Evolutionary conservation across 2,329 filamentous ascomycete genomes (phyloP).

Genomic region (Kalmusia sp.): DNA sequence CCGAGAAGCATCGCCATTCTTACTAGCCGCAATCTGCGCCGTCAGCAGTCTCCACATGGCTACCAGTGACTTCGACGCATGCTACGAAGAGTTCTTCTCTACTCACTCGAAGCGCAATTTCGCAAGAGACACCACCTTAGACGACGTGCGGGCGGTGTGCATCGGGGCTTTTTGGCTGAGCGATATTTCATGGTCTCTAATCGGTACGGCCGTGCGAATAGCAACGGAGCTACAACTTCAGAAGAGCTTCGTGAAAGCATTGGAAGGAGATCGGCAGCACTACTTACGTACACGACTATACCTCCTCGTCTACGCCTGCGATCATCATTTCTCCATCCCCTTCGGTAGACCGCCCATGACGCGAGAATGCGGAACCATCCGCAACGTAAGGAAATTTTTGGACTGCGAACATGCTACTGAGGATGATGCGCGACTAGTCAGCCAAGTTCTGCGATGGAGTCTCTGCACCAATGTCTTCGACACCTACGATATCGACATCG

Average conservation of each 20-base stretch:
- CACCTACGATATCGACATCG: background rate
- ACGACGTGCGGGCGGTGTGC: slow-evolving; percentile 21
- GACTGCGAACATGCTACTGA: slow-evolving; percentile 38
- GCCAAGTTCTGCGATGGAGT: slow-evolving; percentile 16
- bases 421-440: slow-evolving; percentile 24
- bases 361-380: slow-evolving; percentile 39
- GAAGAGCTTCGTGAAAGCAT: slow-evolving; percentile 44
- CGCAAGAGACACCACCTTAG: slow-evolving; percentile 26
- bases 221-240: slow-evolving; percentile 50
- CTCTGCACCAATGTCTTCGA: slow-evolving; percentile 5
- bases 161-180: slow-evolving; percentile 17
- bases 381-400: slow-evolving; percentile 37
- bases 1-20: slow-evolving; percentile 36
- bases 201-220: slow-evolving; percentile 44
- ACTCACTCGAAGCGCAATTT: slow-evolving; percentile 35
- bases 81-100: slow-evolving; percentile 38
- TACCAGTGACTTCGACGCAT: slow-evolving; percentile 32
- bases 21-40: slow-evolving; percentile 44
- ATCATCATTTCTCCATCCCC: slow-evolving; percentile 48
- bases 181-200: slow-evolving; percentile 27
- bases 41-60: slow-evolving; percentile 40
- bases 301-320: slow-evolving; percentile 50
- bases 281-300: slow-evolving; percentile 48
- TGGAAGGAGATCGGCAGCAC: slow-evolving; percentile 36
- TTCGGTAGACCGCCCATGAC: slow-evolving; percentile 49